Evolutionary conservation across 305 asterid genomes (phyloP), one percentile per base, ranked within the genome.

Genomic region (Solanum hybrid): DNA sequence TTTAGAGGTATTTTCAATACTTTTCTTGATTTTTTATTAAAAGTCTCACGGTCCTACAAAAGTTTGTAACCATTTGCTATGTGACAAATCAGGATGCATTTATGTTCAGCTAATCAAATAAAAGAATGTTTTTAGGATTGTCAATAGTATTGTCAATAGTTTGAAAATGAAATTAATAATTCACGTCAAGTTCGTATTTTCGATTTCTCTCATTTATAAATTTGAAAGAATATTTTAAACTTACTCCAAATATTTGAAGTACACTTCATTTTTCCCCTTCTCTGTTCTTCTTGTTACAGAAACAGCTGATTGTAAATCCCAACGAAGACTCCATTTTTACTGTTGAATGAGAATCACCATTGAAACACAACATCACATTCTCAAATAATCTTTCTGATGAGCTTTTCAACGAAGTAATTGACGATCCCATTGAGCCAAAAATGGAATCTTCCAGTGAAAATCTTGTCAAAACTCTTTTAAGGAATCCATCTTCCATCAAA

Each of bases 401-500:
- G 78, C 35, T 72, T 26, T 72, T 27, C 35, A 27, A 72, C 35
- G 19, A 27, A 72, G 78, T 72, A 26, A 79, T 37, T 79, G 29
- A 69, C 75, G 29, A 69, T 69, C 29, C 76, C 77, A 60, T 24
- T 90, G 80, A 64, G 76, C 89, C 75, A 56, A 45, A 90, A 78
- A 85, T 86, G 87, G 19, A 76, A 72, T 82, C 66, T 66, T 73
- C 86, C 13, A 45, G 8, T 34, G 76, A 75, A 85, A 85, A 75
- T 75, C 66, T 89, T 29, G 32, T 95, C 64, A 89, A 90, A 84
- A 85, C 71, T 66, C 88, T 94, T 42, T 77, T 95, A 76, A 88
- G 78, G 76, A 90, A 90, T 35, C 98, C 98, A 78, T 90, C 93
- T 15, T 35, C 90, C 32, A 92, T 97, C 90, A 96, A 88, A 94